Evolutionary conservation across 768 basidiomycete genomes (phyloP), one percentile per base, ranked within the genome.

Genomic region (Mycena kentingensis): DNA sequence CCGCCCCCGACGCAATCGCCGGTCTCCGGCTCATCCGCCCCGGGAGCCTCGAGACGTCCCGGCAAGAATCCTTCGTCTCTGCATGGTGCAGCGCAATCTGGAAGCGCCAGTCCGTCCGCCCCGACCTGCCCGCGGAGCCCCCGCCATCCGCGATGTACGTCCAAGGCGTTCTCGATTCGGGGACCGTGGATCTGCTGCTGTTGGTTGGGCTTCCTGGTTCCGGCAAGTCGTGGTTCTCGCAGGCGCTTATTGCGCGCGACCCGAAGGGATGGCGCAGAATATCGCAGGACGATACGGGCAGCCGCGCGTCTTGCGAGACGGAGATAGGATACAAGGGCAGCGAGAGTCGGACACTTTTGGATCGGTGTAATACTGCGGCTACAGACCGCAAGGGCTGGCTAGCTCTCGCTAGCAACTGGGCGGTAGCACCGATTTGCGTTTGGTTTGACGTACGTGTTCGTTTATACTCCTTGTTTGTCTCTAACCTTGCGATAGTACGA

Each of bases 201-300:
- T 66, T 84, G n/a, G 80, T 84, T 5, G 83, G 84, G 7, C 74
- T 84, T 3, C 82, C 83, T 2, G 84, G 83, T 3, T 79, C 82
- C 0, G 83, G 83, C 21, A 85, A 85, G 63, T 78, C 81, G 1
- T 80, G 76, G 74, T 73, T 84, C 47, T 70, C 77, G 1, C 70
- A 71, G n/a, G 69, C 77, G 1, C 64, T 85, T 19, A 57, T 77
- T 0, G 72, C 74, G 2, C 71, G 83, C 13, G 70, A 80, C 48
- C 71, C 73, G 3, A 57, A 54, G 3, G 65, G 67, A 0, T 83
- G 79, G 79, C 67, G 60, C 7, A 64, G 68, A 32, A 75, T 84
- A 36, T 81, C 79, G 2, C 81, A 83, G 62, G 84, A 86, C 62
- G 82, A 83, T 3, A 65, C 73, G 4, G 78, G 82, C 1, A 79